phyloP scores from a whole-genome alignment of 1,284 basidiomycete genomes.

The Sanghuangporus weigelae region DNA sequence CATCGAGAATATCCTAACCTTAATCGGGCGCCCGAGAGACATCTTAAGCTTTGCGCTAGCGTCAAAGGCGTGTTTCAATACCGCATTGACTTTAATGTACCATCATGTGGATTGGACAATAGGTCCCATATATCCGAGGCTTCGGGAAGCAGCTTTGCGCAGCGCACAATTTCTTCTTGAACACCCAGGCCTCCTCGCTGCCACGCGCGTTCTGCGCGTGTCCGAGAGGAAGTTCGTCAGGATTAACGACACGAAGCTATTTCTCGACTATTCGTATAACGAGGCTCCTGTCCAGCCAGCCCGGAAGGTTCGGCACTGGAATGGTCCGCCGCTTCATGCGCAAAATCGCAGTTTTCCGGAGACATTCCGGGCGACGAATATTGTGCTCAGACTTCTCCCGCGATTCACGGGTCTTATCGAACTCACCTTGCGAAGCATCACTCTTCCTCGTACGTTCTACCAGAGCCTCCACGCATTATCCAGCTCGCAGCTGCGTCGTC shows the following conservation, averaged over 20 bases:
- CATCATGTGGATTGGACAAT: constrained; percentile 9
- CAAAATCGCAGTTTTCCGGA: neutral
- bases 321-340: neutral
- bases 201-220: neutral
- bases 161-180: constrained; percentile 4
- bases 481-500: neutral
- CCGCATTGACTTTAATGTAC: constrained; percentile 6
- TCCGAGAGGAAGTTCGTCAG: constrained; percentile 10
- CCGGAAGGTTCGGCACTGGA: neutral
- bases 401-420: constrained; percentile 7
- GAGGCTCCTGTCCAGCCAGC: constrained; percentile 2
- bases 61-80: constrained; percentile 5
- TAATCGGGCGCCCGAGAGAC: constrained; percentile 1
- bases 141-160: neutral
- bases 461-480: constrained; percentile 12
- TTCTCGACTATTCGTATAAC: neutral
- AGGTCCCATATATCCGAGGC: neutral
- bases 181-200: constrained; percentile 4
- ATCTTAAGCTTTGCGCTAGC: constrained; percentile 14
- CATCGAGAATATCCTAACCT: constrained; percentile 1
- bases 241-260: constrained; percentile 1
- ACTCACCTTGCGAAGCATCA: constrained; percentile 14
- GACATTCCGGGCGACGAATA: constrained; percentile 4
- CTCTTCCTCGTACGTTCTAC: constrained; percentile 14
- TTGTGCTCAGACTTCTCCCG: constrained; percentile 7